Base-by-base conservation (phyloP, 352 stramenopile species). In the Phytophthora megakarya region DNA sequence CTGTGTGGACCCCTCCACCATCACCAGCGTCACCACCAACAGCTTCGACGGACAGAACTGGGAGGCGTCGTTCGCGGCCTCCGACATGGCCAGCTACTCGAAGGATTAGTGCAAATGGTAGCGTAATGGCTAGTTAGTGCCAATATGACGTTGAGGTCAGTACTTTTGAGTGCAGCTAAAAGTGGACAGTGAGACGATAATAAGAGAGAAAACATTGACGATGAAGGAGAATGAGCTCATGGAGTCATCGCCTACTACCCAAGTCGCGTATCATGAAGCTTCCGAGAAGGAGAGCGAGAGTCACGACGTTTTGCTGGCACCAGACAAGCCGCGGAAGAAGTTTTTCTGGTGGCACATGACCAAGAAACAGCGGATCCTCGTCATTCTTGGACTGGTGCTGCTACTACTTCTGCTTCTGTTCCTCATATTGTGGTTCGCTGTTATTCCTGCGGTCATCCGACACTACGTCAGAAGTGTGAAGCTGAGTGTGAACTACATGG, bases 1-100 rank as follows among this genome's bases (percentile, higher is more conserved):
- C 32, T 96, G 88, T 61, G 75, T 96, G 32, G 69, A 86, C 16
- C 73, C 67, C 0, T 52, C 58, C 12, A 88, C 80, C 33, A 65
- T 94, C 52, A 53, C 57, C 18, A 78, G 72, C 26, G 64, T 93
- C 65, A 86, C 74, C 40, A 73, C 89, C 33, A 45, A 80, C n/a
- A 61, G 30, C 18, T 96, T 93, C 39, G 81, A 95, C 52, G 84
- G 88, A 3, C 46, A 84, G 37, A 88, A 94, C 67, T 94, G 84
- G 86, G 86, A 94, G 33, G 18, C 8, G 13, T 54, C 62, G 3
- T 61, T 65, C 26, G 26, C 44, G 62, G 30, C 39, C 10, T 61
- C 54, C 6, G 43, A 55, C 33, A 59, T 69, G 1, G 23, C 53
- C 44, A 59, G 45, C 37, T 65, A 55, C 42, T 67, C 49, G 15